Percentiles rank a stretch among this genome's conserved stretches.
Conservation (phyloP, 495 filamentous ascomycete species). For the Aspergillus sclerotioniger region DNA sequence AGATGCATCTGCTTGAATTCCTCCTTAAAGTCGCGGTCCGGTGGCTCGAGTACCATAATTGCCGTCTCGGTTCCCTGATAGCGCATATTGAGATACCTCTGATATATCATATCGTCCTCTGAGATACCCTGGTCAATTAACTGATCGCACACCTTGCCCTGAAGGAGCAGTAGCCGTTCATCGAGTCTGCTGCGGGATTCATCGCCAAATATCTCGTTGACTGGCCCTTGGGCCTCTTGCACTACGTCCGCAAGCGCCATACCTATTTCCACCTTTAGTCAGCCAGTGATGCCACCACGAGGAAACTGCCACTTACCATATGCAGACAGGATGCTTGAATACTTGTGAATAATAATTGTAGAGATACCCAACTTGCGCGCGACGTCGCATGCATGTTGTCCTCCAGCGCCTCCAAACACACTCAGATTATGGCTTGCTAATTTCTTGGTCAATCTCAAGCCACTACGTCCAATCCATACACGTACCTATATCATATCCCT, state of each 20-base stretch:
- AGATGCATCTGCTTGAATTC: conserved; percentile 85
- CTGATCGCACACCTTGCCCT: conserved; percentile 10
- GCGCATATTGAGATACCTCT: conserved; percentile 50
- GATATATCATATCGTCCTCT: conserved; percentile 33
- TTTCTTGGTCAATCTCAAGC: not conserved
- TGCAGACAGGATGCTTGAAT: conserved; percentile 91
- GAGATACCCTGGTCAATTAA: conserved; percentile 34
- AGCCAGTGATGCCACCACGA: not conserved
- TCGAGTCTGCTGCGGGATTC: not conserved
- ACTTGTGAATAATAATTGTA: conserved; percentile 85
- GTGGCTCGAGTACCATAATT: conserved; percentile 53
- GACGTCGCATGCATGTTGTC: conserved; percentile 95
- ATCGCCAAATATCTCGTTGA: not conserved
- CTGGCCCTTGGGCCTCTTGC: conserved; percentile 79
- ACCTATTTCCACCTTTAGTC: conserved; percentile 38
- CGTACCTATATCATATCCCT: conserved; percentile 65
- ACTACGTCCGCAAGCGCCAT: conserved; percentile 97
- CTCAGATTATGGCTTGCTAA: conserved; percentile 82
- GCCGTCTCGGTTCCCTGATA: conserved; percentile 50
- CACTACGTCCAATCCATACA: not conserved
- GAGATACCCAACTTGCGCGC: conserved; percentile 83
- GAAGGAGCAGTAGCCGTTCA: not conserved
- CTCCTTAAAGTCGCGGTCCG: conserved; percentile 65
- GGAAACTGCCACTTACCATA: conserved; percentile 43
- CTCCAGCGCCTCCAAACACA: conserved; percentile 92